Conservation (phyloP, 352 stramenopile genomes). For the Phytophthora quininea region DNA sequence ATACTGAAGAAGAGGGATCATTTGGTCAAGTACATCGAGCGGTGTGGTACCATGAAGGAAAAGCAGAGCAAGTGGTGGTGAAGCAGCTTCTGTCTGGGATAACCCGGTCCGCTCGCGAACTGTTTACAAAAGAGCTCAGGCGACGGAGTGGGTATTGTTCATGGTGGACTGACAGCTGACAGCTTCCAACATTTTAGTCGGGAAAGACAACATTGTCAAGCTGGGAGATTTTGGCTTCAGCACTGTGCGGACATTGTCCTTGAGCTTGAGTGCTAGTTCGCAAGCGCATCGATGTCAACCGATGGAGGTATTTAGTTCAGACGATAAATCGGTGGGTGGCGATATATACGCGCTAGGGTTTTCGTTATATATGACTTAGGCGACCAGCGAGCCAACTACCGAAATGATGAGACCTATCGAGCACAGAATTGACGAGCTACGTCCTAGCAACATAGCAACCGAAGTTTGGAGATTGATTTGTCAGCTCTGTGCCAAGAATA, state of each 20-base stretch:
- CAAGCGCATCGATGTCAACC: no score
- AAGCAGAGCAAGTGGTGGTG: constrained; percentile 34
- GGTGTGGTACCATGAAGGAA: constrained; percentile 3
- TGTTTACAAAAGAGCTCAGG: neutral
- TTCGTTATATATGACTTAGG: no score
- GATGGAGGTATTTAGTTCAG: no score
- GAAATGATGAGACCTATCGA: neutral
- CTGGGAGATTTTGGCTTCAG: no score
- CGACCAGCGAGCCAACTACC: neutral
- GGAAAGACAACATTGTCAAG: no score
- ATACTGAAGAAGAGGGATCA: neutral
- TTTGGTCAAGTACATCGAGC: neutral
- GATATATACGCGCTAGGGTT: no score
- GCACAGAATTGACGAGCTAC: neutral
- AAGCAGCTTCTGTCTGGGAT: constrained; percentile 44
- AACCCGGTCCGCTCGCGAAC: neutral
- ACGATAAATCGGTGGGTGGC: no score
- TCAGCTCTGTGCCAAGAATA: neutral
- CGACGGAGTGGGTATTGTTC: no score
- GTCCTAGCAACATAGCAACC: neutral
- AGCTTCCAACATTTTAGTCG: no score
- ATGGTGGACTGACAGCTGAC: no score
- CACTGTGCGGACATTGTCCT: no score
- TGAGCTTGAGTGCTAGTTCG: no score
- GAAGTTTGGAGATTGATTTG: neutral